phyloP scores from a whole-genome alignment of 164 flowering plant genomes.

The Santalum album region DNA sequence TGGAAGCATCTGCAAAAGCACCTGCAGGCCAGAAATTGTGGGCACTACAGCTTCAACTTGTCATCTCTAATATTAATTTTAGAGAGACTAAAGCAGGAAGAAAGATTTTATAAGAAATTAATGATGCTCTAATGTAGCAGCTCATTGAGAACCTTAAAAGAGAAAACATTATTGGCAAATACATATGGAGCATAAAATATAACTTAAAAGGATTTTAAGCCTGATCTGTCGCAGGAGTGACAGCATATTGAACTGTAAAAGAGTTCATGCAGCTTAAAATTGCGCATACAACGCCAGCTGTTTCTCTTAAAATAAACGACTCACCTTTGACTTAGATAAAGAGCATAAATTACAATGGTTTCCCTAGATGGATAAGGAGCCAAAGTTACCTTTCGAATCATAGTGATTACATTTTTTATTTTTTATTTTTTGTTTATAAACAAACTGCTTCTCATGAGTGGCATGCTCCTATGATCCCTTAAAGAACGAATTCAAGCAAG shows the following conservation, averaged over 20 bases:
- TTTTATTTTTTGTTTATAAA: too few species aligned
- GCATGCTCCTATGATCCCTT: too few species aligned
- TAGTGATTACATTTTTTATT: too few species aligned
- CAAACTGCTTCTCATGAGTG: too few species aligned
- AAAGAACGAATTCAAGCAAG: too few species aligned
- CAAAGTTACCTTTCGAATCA: too few species aligned
- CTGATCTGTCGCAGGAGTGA: not conserved
- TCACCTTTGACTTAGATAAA: not conserved
- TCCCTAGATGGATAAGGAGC: too few species aligned
- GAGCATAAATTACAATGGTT: not conserved
- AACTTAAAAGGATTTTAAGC: not conserved
- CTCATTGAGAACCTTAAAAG: not conserved
- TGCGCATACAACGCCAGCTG: not conserved
- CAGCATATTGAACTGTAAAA: not conserved
- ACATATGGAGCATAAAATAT: not conserved
- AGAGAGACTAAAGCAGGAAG: not conserved
- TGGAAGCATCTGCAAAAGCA: conserved; percentile 91
- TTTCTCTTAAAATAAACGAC: not conserved
- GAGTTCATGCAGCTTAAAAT: not conserved
- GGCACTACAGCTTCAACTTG: conserved; percentile 6
- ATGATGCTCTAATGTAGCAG: not conserved
- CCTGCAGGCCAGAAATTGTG: conserved; percentile 38
- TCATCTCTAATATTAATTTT: not conserved
- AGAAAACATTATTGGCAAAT: not conserved
- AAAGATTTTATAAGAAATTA: not conserved